Evolutionary conservation across 768 basidiomycete species (phyloP), one percentile per base, ranked within the genome.

Genomic region (Boletus barrowsii): DNA sequence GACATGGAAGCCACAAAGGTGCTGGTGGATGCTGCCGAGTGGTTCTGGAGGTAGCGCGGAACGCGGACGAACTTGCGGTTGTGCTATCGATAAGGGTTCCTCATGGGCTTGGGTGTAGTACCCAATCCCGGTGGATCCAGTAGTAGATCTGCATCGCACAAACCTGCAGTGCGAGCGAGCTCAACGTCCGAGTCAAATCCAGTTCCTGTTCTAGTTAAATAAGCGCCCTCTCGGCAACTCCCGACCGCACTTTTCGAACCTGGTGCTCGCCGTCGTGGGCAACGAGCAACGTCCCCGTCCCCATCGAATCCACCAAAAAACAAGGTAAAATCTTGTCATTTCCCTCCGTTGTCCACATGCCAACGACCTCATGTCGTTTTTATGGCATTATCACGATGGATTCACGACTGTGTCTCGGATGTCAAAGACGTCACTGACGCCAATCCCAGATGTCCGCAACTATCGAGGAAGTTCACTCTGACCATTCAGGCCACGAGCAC

Each of bases 391-490:
- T 24, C 48, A 33, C 14, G 58, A 63, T 71, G 75, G 74, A 73
- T 75, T 53, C 61, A 53, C 45, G 22, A 43, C 41, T 52, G 20
- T 10, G 24, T 41, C 46, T 49, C 58, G 64, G 75, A 73, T 76
- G 69, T 61, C 18, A 41, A 47, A 56, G 53, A 59, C 48, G 45
- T 63, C 54, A 51, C 69, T 73, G 54, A 74, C 59, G 20, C 52
- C 18, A 36, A 43, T 41, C 47, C 22, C 54, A 79, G 86, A 90
- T 90, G 88, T 86, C 86, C 49, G 84, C 85, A 9, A 67, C 64
- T 65, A 90, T 91, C 65, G 91, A 93, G 74, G 91, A 93, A 78
- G 74, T 92, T 61, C 68, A 70, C 59, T 91, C 90, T 54, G 90
- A 91, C 77, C 86, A 89, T 73, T 87, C 86, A 60, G 85, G 83